These are phyloP conservation scores for Biscogniauxia sp. DNA, from an alignment of 2,329 filamentous ascomycete genomes.

Conservation along the genomic window DNA sequence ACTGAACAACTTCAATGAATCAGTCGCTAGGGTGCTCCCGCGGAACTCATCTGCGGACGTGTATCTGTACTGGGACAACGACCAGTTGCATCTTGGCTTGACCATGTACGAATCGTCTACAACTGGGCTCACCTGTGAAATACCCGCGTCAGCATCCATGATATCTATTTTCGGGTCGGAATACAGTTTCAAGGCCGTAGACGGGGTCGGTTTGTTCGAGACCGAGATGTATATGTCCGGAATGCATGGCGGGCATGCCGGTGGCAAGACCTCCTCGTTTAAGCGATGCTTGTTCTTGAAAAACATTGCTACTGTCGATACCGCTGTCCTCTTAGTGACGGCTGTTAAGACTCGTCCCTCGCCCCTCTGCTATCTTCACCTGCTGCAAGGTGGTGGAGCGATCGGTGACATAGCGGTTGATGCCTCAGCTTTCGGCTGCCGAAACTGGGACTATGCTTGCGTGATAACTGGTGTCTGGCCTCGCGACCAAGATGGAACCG, in stretches of 20 bases:
- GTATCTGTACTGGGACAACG: slow-evolving; percentile 52
- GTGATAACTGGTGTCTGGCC: slow-evolving; percentile 62
- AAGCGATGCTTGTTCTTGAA: slow-evolving; percentile 63
- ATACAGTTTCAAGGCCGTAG: slow-evolving; percentile 35
- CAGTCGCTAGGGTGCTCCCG: slow-evolving; percentile 39
- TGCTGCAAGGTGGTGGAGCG: slow-evolving; percentile 58
- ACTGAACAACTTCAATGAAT: slow-evolving; percentile 40
- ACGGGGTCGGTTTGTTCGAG: slow-evolving; percentile 53
- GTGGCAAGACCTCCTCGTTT: slow-evolving; percentile 61
- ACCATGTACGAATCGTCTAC: slow-evolving; percentile 45
- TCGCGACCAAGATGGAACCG: slow-evolving; percentile 48
- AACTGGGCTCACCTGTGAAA: slow-evolving; percentile 2
- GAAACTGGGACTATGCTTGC: slow-evolving; percentile 63
- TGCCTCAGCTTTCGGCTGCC: slow-evolving; percentile 59
- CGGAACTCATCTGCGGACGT: slow-evolving; percentile 48
- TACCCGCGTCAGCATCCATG: slow-evolving; percentile 7
- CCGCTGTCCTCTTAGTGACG: slow-evolving; percentile 38
- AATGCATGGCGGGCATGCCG: slow-evolving; percentile 58
- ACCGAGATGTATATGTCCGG: slow-evolving; percentile 58
- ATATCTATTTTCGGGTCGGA: slow-evolving; percentile 36
- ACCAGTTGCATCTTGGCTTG: slow-evolving; percentile 49
- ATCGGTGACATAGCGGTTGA: slow-evolving; percentile 42
- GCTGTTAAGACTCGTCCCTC: slow-evolving; percentile 50
- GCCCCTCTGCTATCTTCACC: slow-evolving; percentile 58
- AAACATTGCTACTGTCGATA: slow-evolving; percentile 35